Conservation (phyloP, 192 early-diverging fungal species). For the Powellomyces hirtus region DNA sequence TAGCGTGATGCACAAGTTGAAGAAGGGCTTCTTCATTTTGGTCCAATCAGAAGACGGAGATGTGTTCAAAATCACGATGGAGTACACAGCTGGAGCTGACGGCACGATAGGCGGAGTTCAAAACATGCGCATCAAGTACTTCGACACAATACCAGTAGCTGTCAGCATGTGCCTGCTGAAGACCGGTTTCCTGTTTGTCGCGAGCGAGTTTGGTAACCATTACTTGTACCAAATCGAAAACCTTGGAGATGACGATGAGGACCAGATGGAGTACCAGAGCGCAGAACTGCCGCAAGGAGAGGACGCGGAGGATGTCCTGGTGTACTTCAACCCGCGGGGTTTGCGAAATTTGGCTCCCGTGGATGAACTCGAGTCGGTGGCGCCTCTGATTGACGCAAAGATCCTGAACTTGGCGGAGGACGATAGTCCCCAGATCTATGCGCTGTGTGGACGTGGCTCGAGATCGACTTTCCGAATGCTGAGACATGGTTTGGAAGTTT, state of each 20-base stretch:
- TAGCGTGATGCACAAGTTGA: conserved; percentile 87
- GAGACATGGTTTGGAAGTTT: conserved; percentile 87
- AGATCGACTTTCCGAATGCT: conserved; percentile 82
- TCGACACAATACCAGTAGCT: conserved; percentile 89
- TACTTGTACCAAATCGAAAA: conserved; percentile 92
- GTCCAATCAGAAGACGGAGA: conserved; percentile 91
- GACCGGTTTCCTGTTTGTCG: conserved; percentile 91
- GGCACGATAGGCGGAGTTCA: conserved; percentile 45
- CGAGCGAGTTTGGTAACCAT: conserved; percentile 91
- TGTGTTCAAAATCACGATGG: conserved; percentile 89
- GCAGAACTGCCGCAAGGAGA: conserved; percentile 64
- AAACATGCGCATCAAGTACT: conserved; percentile 87
- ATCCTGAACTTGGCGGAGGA: conserved; percentile 88
- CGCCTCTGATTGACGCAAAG: conserved; percentile 79
- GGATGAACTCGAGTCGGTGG: conserved; percentile 82
- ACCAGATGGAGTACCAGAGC: conserved; percentile 71
- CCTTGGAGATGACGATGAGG: conserved; percentile 87
- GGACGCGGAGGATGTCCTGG: conserved; percentile 43
- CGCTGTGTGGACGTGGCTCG: conserved; percentile 79
- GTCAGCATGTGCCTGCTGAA: conserved; percentile 79
- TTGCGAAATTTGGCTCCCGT: conserved; percentile 85
- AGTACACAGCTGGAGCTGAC: conserved; percentile 61
- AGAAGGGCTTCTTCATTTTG: conserved; percentile 86
- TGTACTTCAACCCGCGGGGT: conserved; percentile 69
- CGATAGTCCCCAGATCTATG: conserved; percentile 92